Evolutionary conservation across 2,329 filamentous ascomycete genomes (phyloP).

Genomic region (Aspergillus quadricinctus): DNA sequence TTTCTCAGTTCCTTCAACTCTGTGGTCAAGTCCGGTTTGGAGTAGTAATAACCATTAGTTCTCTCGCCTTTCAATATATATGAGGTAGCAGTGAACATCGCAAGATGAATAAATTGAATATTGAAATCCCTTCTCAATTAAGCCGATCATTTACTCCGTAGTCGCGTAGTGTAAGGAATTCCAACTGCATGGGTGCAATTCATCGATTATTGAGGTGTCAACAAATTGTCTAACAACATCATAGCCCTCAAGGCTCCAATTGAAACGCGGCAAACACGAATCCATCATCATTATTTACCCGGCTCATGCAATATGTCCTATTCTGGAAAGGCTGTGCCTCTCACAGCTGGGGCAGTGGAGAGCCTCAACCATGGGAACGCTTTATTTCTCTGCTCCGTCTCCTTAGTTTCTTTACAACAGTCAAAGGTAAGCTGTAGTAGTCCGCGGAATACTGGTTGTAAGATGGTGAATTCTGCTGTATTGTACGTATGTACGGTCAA

Average conservation of each 20-base stretch:
- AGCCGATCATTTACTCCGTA: too few species aligned
- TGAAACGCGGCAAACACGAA: conserved; percentile 16
- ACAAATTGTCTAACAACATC: neutral
- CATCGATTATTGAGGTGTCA: neutral
- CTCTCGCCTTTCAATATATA: neutral
- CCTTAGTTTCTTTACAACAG: neutral
- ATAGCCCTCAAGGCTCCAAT: conserved; percentile 3
- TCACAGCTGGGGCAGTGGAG: conserved; percentile 21
- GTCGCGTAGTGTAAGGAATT: too few species aligned
- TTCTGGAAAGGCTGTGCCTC: conserved; percentile 17
- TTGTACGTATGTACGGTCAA: neutral
- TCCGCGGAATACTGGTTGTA: neutral
- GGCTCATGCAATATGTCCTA: conserved; percentile 20
- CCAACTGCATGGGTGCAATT: too few species aligned
- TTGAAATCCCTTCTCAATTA: too few species aligned
- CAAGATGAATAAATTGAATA: neutral
- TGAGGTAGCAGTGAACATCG: neutral
- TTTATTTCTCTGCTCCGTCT: conserved; percentile 2
- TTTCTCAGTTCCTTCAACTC: neutral
- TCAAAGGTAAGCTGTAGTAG: neutral
- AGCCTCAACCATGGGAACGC: conserved; percentile 24
- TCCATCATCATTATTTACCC: neutral
- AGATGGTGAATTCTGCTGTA: neutral
- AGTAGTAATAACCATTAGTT: too few species aligned
- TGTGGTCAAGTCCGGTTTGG: neutral